Conservation (phyloP, 164 flowering plant species). For the Amborella trichopoda region DNA sequence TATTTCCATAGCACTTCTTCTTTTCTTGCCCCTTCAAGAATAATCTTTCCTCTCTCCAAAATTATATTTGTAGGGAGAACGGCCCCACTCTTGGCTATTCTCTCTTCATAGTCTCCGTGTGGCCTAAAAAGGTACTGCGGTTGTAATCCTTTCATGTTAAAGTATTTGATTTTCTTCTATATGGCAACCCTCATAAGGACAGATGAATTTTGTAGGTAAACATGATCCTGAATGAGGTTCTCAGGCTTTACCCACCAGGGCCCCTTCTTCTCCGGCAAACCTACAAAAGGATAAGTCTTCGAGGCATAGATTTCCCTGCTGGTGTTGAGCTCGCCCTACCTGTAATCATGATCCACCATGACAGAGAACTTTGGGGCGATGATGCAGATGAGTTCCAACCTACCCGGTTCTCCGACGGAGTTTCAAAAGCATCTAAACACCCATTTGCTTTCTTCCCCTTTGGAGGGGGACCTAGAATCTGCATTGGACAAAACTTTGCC, state of each 20-base stretch:
- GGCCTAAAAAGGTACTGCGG: too few species aligned
- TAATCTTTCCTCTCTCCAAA: too few species aligned
- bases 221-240: slow-evolving; percentile 10
- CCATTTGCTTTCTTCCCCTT: slow-evolving; percentile 10
- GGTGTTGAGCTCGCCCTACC: slow-evolving; percentile 6
- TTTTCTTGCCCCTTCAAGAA: too few species aligned
- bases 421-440: slow-evolving; percentile 11
- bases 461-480: slow-evolving; percentile 15
- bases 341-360: slow-evolving; percentile 6
- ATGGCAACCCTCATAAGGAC: neutral
- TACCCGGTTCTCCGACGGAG: slow-evolving; percentile 3
- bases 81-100: too few species aligned
- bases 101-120: too few species aligned
- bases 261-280: slow-evolving; percentile 5
- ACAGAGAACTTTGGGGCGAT: slow-evolving; percentile 8
- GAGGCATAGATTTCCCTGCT: slow-evolving; percentile 2
- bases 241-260: slow-evolving; percentile 4
- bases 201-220: slow-evolving; percentile 5
- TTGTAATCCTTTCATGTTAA: too few species aligned
- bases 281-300: slow-evolving; percentile 4
- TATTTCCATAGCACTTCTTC: too few species aligned
- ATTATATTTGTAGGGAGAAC: too few species aligned
- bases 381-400: slow-evolving; percentile 13
- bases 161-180: neutral
- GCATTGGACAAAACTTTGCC: slow-evolving; percentile 9